Evolutionary conservation across 1,139 yeast species (phyloP), one percentile per base, ranked within the genome.

Genomic region (Scheffersomyces lignicola): DNA sequence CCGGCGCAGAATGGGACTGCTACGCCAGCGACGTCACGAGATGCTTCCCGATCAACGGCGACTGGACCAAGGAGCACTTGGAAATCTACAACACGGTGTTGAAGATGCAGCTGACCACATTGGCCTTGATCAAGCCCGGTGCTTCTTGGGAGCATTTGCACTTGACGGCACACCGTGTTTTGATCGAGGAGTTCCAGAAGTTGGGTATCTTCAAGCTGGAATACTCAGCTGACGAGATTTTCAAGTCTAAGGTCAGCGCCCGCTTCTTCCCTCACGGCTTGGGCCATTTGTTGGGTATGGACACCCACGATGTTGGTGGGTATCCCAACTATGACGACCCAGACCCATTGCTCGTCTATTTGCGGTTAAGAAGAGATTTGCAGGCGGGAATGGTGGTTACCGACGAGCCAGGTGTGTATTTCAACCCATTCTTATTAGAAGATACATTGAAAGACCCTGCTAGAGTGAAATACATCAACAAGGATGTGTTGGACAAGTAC

Each of bases 1-100:
- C 97, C 5, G 98, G 98, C 34, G 96, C 96, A 6, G 97, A 90
- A 65, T 90, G 97, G 96, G 77, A 78, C 44, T 79, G 88, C 54
- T 92, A 92, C 59, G 92, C 96, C 4, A 74, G 90, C 32, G 98
- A 92, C 56, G 96, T 92, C 33, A 92, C 98, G 13, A 76, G 98
- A 57, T 85, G 95, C 54, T 92, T 89, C 76, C 98, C 98, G 15
- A 79, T 89, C 40, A 75, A 71, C 44, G 98, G 98, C 7, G 81
- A 82, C 41, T 92, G 96, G 90, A 76, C 92, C 9, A 74, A 75
- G 44, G 97, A 92, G 54, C 94, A 90, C 47, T 75, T 86, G 49
- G 85, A 77, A 37, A 82, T 92, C 35, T 92, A 92, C 58, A 78
- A 78, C 29, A 66, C 84, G n/a, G 98, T 92, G 4, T 65, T 72